Evolutionary conservation across 306 rosid genomes (phyloP), one percentile per base, ranked within the genome.

Genomic region (Cucumis hystrix): DNA sequence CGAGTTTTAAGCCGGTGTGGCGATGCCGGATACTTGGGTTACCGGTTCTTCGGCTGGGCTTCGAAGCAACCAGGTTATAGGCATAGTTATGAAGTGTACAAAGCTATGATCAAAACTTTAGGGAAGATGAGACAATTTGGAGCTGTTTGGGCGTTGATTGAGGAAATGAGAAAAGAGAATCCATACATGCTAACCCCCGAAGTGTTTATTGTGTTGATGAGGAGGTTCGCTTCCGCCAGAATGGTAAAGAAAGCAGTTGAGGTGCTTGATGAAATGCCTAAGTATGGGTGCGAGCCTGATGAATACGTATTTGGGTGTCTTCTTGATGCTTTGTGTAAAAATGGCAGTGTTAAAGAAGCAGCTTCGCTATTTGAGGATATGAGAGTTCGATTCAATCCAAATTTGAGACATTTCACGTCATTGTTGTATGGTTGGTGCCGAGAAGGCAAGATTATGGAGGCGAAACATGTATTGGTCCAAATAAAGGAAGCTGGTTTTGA

Each of bases 381-480:
- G 91, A 79, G 92, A 60, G 75, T 79, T 70, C 79, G 82, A 56
- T 91, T 91, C 81, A 75, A 58, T 6, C 92, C 97, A 1, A 86
- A 82, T 56, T 61, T 87, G 54, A 87, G 76, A 79, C 96, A 93
- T 86, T 91, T 93, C 81, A 89, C 97, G 39, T 91, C 96, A 0
- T 82, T 93, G 92, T 83, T 93, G 87, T 88, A 93, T 45, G 98
- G 97, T 84, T 93, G 98, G 97, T 93, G 98, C 78, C 85, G 82
- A 72, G 93, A 88, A 86, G 97, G 98, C 79, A 87, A 86, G 83
- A 88, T 88, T 39, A 80, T 89, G 87, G 98, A 91, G 83, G 97
- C 97, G 7, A 89, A 89, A 40, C 76, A 83, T 58, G 91, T 93
- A 72, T 67, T 91, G 81, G 89, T 89, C 35, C 93, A 91, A 80